Conservation (phyloP, 805 yeast genomes). For the Kodamaea laetipori region DNA sequence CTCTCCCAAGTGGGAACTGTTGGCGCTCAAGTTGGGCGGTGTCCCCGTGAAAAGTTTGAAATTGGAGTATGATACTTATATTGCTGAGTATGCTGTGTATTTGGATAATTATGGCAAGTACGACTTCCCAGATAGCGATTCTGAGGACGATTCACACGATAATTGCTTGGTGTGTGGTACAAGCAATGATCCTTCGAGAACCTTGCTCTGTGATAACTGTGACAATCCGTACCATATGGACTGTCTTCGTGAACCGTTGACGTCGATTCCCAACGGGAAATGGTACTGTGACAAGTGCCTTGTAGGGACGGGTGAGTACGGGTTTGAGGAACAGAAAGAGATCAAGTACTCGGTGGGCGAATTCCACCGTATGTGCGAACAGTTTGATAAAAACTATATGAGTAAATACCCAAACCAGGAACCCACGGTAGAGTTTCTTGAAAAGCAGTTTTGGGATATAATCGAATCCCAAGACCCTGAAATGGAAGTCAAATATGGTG, state of each 20-base stretch:
- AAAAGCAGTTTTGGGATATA: conserved; percentile 66
- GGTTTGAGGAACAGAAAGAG: conserved; percentile 70
- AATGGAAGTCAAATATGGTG: conserved; percentile 76
- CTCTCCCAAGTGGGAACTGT: conserved; percentile 7
- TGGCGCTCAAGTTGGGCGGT: conserved; percentile 5
- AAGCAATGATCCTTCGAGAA: conserved; percentile 46
- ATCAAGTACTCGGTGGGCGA: conserved; percentile 56
- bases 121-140: conserved; percentile 34
- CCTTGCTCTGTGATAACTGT: conserved; percentile 74
- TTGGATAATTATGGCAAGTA: conserved; percentile 27
- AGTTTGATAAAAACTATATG: conserved; percentile 48
- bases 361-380: conserved; percentile 58
- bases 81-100: conserved; percentile 37
- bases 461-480: conserved; percentile 43
- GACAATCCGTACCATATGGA: conserved; percentile 64
- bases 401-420: conserved; percentile 34
- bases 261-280: conserved; percentile 52
- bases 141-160: conserved; percentile 31
- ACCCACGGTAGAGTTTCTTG: conserved; percentile 49
- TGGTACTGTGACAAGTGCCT: conserved; percentile 88
- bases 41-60: conserved; percentile 16
- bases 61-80: conserved; percentile 25
- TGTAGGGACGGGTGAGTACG: conserved; percentile 85
- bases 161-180: conserved; percentile 52
- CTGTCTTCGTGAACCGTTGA: conserved; percentile 64